A percentile compares a stretch with the other conserved stretches of the same genome.
Evolutionary conservation across 164 flowering plant species (phyloP).

Genomic region (Santalum album): DNA sequence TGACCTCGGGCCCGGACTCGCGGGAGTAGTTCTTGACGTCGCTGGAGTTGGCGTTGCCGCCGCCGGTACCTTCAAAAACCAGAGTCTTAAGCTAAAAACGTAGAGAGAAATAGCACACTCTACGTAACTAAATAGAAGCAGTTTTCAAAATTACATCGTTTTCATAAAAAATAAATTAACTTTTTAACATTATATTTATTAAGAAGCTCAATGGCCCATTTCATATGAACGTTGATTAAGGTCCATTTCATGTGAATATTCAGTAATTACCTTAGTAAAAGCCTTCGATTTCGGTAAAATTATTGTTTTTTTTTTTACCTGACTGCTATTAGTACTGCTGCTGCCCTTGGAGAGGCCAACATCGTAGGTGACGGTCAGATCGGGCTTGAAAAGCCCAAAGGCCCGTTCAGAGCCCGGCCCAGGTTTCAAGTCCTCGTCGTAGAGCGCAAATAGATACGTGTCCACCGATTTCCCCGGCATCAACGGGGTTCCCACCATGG

Average conservation of each 20-base stretch:
- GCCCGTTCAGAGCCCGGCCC: slow-evolving; percentile 42
- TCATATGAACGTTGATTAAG: no score
- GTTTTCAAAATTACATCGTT: no score
- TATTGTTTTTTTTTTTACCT: slow-evolving; percentile 12
- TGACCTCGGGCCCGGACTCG: background rate
- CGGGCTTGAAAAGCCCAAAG: slow-evolving; percentile 45
- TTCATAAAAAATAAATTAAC: no score
- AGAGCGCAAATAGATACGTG: slow-evolving; percentile 44
- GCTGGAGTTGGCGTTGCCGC: slow-evolving; percentile 12
- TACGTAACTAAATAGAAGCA: no score
- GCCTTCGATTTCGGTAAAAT: background rate
- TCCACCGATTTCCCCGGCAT: slow-evolving; percentile 47
- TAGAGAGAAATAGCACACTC: no score
- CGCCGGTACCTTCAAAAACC: no score
- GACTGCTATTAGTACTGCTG: slow-evolving; percentile 25
- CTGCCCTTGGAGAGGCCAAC: slow-evolving; percentile 35
- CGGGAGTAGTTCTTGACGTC: slow-evolving; percentile 18
- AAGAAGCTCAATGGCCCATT: no score
- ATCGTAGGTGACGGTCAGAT: slow-evolving; percentile 35
- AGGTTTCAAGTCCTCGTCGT: slow-evolving; percentile 46
- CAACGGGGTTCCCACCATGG: slow-evolving; percentile 46
- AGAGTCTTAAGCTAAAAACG: no score
- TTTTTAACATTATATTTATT: no score
- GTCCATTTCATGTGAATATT: background rate
- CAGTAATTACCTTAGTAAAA: background rate